These are phyloP conservation scores for Paraglomus occultum DNA, from an alignment of 192 early-diverging fungal species.

Conservation along the genomic window DNA sequence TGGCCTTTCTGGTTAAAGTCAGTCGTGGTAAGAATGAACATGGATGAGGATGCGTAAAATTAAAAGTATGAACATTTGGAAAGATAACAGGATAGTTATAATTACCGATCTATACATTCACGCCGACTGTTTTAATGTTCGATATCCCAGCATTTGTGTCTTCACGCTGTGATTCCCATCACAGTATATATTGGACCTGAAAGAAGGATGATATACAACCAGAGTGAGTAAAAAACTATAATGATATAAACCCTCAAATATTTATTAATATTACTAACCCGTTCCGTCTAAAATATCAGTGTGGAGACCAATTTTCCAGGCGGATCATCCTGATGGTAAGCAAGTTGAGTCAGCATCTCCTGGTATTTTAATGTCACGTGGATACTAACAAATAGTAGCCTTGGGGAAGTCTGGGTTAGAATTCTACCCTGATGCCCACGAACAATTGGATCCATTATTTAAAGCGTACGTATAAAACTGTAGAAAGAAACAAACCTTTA, in stretches of 20 bases:
- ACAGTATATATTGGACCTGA: constrained; percentile 9
- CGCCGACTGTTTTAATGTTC: neutral
- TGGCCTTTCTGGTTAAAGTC: constrained; percentile 30
- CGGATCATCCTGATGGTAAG: constrained; percentile 41
- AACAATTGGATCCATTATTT: too few relatives aligned
- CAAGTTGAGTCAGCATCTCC: constrained; percentile 33
- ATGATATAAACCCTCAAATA: neutral
- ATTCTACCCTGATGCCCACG: too few relatives aligned
- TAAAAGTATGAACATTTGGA: too few relatives aligned
- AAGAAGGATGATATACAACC: constrained; percentile 17
- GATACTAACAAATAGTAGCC: neutral
- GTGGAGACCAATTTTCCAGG: constrained; percentile 38
- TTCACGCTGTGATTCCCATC: constrained; percentile 1
- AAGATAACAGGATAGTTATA: too few relatives aligned
- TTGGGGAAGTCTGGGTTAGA: constrained; percentile 29
- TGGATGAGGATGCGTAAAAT: too few relatives aligned
- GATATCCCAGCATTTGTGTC: neutral
- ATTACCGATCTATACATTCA: too few relatives aligned
- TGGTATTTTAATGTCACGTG: constrained; percentile 21
- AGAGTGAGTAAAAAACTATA: neutral
- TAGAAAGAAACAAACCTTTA: too few relatives aligned
- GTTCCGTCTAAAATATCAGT: neutral
- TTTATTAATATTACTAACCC: neutral
- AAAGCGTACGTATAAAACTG: too few relatives aligned
- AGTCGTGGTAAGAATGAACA: neutral